Conservation (phyloP, 1,284 basidiomycete species). For the Papiliotrema laurentii region DNA sequence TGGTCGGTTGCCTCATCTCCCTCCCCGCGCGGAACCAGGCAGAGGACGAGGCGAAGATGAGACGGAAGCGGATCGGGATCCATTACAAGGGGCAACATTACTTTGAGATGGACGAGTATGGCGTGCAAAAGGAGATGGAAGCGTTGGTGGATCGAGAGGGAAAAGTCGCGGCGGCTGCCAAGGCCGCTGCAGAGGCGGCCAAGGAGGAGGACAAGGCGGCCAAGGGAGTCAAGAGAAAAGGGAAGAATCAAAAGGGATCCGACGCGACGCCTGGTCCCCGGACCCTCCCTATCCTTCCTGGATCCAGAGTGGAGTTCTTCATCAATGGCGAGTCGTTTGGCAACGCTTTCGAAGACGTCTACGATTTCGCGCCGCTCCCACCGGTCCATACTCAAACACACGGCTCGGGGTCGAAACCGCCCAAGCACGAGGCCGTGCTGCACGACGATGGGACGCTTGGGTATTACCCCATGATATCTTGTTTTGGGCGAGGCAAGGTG, state of each 20-base stretch:
- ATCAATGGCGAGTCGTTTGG: slow-evolving; percentile 86
- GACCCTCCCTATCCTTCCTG: slow-evolving; percentile 61
- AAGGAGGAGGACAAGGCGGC: slow-evolving; percentile 34
- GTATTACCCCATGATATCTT: slow-evolving; percentile 90
- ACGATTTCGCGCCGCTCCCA: slow-evolving; percentile 84
- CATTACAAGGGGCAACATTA: slow-evolving; percentile 94
- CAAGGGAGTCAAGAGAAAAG: slow-evolving; percentile 14
- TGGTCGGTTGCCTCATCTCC: slow-evolving; percentile 66
- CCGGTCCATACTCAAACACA: slow-evolving; percentile 48
- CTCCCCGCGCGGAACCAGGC: slow-evolving; percentile 64
- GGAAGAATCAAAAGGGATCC: background rate
- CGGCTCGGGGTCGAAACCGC: slow-evolving; percentile 12
- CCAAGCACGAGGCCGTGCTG: slow-evolving; percentile 54
- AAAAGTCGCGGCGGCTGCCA: slow-evolving; percentile 35
- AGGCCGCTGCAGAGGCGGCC: slow-evolving; percentile 12
- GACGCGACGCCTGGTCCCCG: slow-evolving; percentile 10
- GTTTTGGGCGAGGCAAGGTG: slow-evolving; percentile 86
- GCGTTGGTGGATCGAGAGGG: slow-evolving; percentile 65
- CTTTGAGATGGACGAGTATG: slow-evolving; percentile 91
- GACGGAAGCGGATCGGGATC: slow-evolving; percentile 86
- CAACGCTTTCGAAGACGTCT: slow-evolving; percentile 79
- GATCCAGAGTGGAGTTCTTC: slow-evolving; percentile 82
- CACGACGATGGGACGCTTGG: slow-evolving; percentile 94
- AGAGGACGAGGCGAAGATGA: slow-evolving; percentile 65
- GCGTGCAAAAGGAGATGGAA: slow-evolving; percentile 89